phyloP scores from a whole-genome alignment of 2,329 filamentous ascomycete genomes.

The Calonectria hawksworthii region DNA sequence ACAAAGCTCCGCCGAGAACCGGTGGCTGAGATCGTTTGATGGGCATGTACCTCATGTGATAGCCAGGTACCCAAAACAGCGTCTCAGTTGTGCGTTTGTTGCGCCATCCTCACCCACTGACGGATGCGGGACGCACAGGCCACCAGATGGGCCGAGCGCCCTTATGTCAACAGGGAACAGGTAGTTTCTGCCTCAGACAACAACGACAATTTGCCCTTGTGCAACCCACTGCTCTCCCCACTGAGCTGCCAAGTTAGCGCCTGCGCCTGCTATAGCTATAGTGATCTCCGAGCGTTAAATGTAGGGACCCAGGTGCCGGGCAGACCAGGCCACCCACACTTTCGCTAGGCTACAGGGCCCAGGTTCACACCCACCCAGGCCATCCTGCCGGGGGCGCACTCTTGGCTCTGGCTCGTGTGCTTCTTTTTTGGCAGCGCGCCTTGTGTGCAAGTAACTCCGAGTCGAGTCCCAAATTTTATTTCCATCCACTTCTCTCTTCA shows the following conservation, averaged over 20 bases:
- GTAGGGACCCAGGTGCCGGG: neutral
- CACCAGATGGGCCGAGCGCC: neutral
- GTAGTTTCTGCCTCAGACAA: constrained; percentile 11
- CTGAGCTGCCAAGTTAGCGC: neutral
- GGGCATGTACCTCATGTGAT: neutral
- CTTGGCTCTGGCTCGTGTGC: constrained; percentile 29
- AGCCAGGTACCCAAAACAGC: neutral
- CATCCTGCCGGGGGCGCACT: constrained; percentile 7
- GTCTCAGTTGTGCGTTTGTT: neutral
- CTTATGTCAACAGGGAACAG: neutral
- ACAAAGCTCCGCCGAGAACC: neutral
- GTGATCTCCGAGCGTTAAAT: constrained; percentile 1
- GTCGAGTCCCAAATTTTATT: constrained; percentile 47
- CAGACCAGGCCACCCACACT: constrained; percentile 13
- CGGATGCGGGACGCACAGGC: neutral
- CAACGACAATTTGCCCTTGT: neutral
- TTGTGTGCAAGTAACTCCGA: constrained; percentile 31
- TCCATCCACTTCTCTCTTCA: constrained; percentile 31
- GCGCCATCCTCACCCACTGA: constrained; percentile 2
- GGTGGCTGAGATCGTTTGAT: neutral
- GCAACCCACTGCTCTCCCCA: neutral
- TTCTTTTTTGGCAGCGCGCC: constrained; percentile 18
- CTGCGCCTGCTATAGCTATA: constrained; percentile 3
- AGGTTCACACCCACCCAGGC: constrained; percentile 6
- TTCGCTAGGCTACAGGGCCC: neutral